Base-by-base conservation (phyloP, 345 rosid genomes). In the Limnanthes douglasii region DNA sequence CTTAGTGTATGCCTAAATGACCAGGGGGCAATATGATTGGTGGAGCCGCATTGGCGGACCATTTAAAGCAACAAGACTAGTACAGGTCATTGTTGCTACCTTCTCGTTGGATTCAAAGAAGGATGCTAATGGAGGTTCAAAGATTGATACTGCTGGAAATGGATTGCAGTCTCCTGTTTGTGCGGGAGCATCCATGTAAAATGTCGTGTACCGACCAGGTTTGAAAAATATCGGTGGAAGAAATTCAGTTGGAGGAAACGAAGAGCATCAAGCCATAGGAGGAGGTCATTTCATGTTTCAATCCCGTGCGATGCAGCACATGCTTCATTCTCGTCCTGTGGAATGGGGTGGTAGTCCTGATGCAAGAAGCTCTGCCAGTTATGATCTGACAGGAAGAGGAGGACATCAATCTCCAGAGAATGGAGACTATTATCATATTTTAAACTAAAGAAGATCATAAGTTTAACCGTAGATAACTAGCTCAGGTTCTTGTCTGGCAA, bases 41-140 rank as follows among this genome's bases (percentile, higher is more conserved):
- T n/a, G 97, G 97, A 51, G 95, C n/a, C n/a, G 81, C 40, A 74
- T 88, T 56, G 78, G 81, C 10, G 95, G 94, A 35, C 69, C 70
- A 22, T 66, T 88, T 34, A 72, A 58, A 25, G 97, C 97, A 43
- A 77, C 79, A 4, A 84, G 98, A 23, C 90, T 93, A 16, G 97
- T 88, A 23, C 90, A 88, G 94, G 79, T 80, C 28, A 67, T 75
- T 54, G 65, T 80, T 20, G 86, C 86, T 18, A 67, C 76, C 3
- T 80, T 80, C 50, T 37, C 56, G 56, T 26, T 75, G 21, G 77
- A 75, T 42, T 21, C 51, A 43, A 72, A 65, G 66, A 79, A 69
- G 49, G 69, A 58, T 41, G 47, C 21, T 16, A 39, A 57, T 34
- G 34, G 42, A 37, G 61, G 62, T 39, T 46, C 39, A 42, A 69